Base-by-base conservation (phyloP, 1,284 basidiomycete species). In the Psilocybe mexicana region DNA sequence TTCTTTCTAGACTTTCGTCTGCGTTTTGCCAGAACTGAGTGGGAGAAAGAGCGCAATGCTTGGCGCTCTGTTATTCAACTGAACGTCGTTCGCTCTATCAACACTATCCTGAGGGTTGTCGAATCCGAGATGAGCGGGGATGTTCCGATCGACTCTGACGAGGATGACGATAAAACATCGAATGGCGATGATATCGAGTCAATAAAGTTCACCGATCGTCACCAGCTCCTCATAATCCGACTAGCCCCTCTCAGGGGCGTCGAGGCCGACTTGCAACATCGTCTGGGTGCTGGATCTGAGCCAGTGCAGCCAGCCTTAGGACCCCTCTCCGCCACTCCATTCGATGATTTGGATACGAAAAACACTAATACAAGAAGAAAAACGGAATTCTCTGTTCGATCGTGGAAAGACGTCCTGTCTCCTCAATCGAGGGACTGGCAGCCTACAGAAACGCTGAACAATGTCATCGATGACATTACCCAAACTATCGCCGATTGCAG, bases 51-150 rank as follows among this genome's bases (percentile, higher is more conserved):
- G 60, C 79, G 80, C 8, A 64, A 73, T 46, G 73, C 75, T 60
- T 81, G 79, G 80, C 76, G 79, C 23, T 70, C 76, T 4, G 79
- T 80, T 43, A 75, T 81, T 49, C 83, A 76, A 62, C 75, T 83
- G 42, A 83, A 82, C 63, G 66, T 82, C 30, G 75, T 82, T 10
- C 77, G 77, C 38, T 77, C 77, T 18, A 76, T 81, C 54, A 76
- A 75, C 48, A 74, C 75, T 43, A 79, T 82, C 35, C 72, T 80
- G 30, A 72, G 72, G 43, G 72, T 78, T 52, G 67, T 83, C 48
- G 74, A 79, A 56, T 68, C 72, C 26, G 79, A 81, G 55, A 70
- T 81, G 61, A 76, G 73, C 60, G 73, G 74, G 6, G 74, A 76
- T 44, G 61, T 64, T 11, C 63, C 62, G 0, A 50, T 62, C n/a